Percentiles rank a stretch among this genome's conserved stretches.
Evolutionary conservation across 331 rosid species (phyloP).

Genomic region (Cydonia oblonga): DNA sequence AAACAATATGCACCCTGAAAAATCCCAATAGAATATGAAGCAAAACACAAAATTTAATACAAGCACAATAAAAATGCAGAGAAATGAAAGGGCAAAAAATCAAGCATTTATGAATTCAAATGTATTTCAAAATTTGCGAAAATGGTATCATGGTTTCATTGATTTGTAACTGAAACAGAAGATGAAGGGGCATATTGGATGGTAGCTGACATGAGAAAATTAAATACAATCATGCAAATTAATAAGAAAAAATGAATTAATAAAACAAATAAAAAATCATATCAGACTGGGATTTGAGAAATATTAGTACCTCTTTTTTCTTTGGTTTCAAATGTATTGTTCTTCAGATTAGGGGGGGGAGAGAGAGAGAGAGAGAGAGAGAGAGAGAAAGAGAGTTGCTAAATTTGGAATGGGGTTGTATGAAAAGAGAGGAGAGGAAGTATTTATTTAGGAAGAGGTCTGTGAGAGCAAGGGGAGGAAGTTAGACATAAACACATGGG

Average conservation of each 20-base stretch:
- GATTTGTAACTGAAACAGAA: constrained; percentile 38
- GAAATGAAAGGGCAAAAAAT: constrained; percentile 11
- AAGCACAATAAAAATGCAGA: neutral
- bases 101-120: constrained; percentile 11
- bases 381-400: constrained; percentile 13
- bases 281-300: neutral
- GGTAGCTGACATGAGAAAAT: constrained; percentile 25
- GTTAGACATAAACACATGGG: neutral
- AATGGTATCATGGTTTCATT: neutral
- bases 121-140: neutral
- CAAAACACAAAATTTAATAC: neutral
- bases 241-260: neutral
- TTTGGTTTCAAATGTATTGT: constrained; percentile 20
- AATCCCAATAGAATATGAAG: constrained; percentile 10
- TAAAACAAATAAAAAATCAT: neutral
- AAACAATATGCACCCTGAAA: constrained; percentile 16
- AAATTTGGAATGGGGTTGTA: constrained; percentile 27
- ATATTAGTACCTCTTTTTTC: constrained; percentile 13
- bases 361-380: neutral
- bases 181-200: neutral
- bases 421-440: neutral
- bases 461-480: neutral
- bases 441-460: neutral
- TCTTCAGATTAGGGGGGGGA: no score
- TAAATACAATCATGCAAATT: neutral